Evolutionary conservation across 345 rosid genomes (phyloP), one percentile per base, ranked within the genome.

Genomic region (Populus pruinosa): DNA sequence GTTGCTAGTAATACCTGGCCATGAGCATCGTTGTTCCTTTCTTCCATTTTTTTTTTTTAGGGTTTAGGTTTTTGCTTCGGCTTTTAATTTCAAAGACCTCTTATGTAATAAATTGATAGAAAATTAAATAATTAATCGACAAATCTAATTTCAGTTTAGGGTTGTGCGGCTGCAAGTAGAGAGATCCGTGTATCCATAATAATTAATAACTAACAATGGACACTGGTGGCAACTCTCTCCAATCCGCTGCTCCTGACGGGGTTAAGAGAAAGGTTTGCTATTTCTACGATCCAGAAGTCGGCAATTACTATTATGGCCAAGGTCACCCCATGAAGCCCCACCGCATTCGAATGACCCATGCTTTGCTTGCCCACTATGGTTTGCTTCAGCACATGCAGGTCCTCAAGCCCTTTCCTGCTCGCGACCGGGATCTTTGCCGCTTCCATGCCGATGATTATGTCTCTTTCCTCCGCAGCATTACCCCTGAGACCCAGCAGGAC

Each of bases 371-470:
- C 8, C 92, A 89, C 82, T 87, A 89, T 68, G 91, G 92, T 23
- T 82, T 90, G 82, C 90, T 91, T 86, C 93, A 88, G 83, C 88
- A 88, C 49, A 89, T 91, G 91, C 93, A 87, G 77, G 91, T 88
- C 71, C 82, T 67, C 67, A 89, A 88, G 72, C 93, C 93, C 31
- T 85, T 82, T 67, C 93, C 89, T 70, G 93, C 92, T 0, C 81
- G 92, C 63, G 92, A 89, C 75, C 83, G 87, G 75, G 92, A 89
- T 74, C 90, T 89, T 31, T 87, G 90, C 70, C 88, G 90, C 70
- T 89, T 91, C 86, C 95, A 91, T 49, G 89, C 91, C 4, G 91
- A 89, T 78, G 90, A 89, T 76, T 89, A 87, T 47, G 93, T 89
- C 74, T 47, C 85, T 77, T 91, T 91, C 50, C 89, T 91, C 71